Evolutionary conservation across 2,329 filamentous ascomycete genomes (phyloP).

Genomic region (Colletotrichum eremochloae): DNA sequence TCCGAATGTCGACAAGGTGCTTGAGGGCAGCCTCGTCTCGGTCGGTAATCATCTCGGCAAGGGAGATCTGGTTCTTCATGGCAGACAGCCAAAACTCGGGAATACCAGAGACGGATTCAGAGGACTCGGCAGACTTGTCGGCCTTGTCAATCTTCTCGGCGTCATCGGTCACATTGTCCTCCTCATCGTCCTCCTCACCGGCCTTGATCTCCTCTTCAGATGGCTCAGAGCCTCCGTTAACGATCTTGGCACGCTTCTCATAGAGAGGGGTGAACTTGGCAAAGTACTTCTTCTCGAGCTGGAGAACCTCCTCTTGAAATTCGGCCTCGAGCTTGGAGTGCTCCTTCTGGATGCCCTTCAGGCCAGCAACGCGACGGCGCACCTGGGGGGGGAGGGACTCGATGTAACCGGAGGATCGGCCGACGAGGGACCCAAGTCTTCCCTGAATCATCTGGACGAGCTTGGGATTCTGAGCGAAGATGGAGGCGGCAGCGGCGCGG

Average conservation of each 20-base stretch:
- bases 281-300: constrained; percentile 99
- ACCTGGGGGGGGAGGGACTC: constrained; percentile 93
- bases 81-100: constrained; percentile 99
- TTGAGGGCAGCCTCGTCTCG: constrained; percentile 95
- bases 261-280: constrained; percentile 98
- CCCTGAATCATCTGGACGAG: constrained; percentile 98
- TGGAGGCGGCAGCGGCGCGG: constrained; percentile 85
- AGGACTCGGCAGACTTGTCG: constrained; percentile 66
- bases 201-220: constrained; percentile 88
- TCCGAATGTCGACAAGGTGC: constrained; percentile 90
- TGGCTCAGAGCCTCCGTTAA: constrained; percentile 90
- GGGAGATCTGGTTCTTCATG: constrained; percentile 99
- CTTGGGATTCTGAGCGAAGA: constrained; percentile 95
- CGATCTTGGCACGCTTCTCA: constrained; percentile 91
- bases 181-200: constrained; percentile 84
- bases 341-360: constrained; percentile 98
- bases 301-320: constrained; percentile 98
- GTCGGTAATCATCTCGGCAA: constrained; percentile 99
- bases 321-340: constrained; percentile 98
- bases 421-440: constrained; percentile 92
- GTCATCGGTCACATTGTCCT: constrained; percentile 73
- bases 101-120: constrained; percentile 78
- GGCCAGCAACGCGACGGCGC: constrained; percentile 91
- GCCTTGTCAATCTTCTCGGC: constrained; percentile 68
- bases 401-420: constrained; percentile 96